Evolutionary conservation across 495 filamentous ascomycete species (phyloP).

Genomic region (Aspergillus coremiiformis): DNA sequence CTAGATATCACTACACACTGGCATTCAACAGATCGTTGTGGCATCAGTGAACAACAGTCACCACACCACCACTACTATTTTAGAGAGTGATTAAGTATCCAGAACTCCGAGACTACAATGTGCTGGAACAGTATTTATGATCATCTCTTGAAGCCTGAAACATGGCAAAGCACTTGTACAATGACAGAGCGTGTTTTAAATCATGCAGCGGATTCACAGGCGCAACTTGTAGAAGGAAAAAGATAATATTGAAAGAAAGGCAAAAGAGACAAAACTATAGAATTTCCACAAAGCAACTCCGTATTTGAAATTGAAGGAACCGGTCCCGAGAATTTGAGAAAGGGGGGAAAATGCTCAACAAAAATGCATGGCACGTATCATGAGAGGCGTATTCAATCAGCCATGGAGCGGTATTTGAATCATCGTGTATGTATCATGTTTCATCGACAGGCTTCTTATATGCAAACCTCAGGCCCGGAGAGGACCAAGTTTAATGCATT

Average conservation of each 20-base stretch:
- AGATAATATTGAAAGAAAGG: not conserved
- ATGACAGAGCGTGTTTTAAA: not conserved
- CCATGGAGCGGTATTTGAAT: not conserved
- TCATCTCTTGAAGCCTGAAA: not conserved
- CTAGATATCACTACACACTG: too few species aligned
- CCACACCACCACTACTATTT: not conserved
- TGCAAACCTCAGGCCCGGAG: not conserved
- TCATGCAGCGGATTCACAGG: not conserved
- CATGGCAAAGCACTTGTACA: not conserved
- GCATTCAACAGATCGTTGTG: not conserved
- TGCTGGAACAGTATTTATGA: not conserved
- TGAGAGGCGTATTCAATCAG: slow-evolving; percentile 1
- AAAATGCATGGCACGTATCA: slow-evolving; percentile 1
- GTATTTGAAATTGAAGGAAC: slow-evolving; percentile 2
- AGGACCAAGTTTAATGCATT: not conserved
- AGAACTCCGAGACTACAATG: not conserved
- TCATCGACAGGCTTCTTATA: not conserved
- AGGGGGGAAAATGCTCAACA: not conserved
- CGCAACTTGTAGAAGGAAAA: not conserved
- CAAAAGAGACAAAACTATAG: not conserved
- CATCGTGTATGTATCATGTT: not conserved
- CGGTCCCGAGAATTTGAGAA: not conserved
- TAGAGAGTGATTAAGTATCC: not conserved
- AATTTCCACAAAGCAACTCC: not conserved
- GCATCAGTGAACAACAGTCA: too few species aligned